Percentiles rank a stretch among this genome's conserved stretches.
These are phyloP conservation scores for Aureobasidium mangrovei DNA, from an alignment of 2,329 filamentous ascomycete genomes.

Conservation along the genomic window DNA sequence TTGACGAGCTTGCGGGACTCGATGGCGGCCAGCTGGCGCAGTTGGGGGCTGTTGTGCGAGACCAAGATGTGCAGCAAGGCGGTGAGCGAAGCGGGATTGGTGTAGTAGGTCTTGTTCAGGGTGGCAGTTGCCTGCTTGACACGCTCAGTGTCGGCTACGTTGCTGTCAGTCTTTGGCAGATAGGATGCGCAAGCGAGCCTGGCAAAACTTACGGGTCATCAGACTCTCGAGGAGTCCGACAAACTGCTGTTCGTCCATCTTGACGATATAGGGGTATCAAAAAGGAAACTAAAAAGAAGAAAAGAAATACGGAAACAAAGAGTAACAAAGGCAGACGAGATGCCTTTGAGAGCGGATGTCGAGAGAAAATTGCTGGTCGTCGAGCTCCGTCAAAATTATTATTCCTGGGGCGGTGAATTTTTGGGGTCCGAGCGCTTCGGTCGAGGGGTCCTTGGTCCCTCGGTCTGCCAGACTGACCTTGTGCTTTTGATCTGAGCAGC, in stretches of 20 bases:
- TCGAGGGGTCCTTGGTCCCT: too few species aligned
- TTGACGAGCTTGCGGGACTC: constrained; percentile 74
- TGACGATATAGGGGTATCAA: constrained; percentile 11
- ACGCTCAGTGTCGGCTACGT: constrained; percentile 71
- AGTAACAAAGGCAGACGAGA: constrained; percentile 4
- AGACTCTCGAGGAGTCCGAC: constrained; percentile 79
- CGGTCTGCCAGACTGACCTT: too few species aligned
- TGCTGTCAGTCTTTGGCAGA: constrained; percentile 12
- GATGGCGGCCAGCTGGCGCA: constrained; percentile 85
- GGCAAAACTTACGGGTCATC: constrained; percentile 68
- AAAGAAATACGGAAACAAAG: constrained; percentile 6
- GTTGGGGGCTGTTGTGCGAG: constrained; percentile 59
- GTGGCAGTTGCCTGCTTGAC: constrained; percentile 72
- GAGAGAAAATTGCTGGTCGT: neutral
- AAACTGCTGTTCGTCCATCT: constrained; percentile 75
- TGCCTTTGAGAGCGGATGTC: constrained; percentile 9
- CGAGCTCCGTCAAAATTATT: neutral
- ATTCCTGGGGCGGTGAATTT: neutral
- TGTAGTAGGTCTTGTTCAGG: constrained; percentile 90
- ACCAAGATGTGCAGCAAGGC: constrained; percentile 82
- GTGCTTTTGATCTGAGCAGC: too few species aligned
- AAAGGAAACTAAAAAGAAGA: constrained; percentile 14
- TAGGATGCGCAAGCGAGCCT: neutral
- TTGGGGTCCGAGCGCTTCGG: too few species aligned
- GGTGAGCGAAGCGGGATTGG: constrained; percentile 71